A percentile compares a stretch with the other conserved stretches of the same genome.
These are phyloP conservation scores for Stygiomarasmius scandens DNA, from an alignment of 1,284 basidiomycete species.

Conservation along the genomic window DNA sequence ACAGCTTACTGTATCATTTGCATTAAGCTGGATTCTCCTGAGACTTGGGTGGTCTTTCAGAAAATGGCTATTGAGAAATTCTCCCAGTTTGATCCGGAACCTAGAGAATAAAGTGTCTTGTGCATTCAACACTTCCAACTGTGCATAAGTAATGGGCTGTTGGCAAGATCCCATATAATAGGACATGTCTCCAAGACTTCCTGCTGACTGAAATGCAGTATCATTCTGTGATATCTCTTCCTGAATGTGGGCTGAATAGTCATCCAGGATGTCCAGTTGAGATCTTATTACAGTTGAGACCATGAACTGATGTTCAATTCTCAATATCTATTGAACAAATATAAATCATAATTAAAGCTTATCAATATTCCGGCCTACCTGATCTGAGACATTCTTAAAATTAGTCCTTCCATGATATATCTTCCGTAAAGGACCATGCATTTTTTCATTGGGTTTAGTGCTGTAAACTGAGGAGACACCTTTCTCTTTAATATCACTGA, in stretches of 20 bases:
- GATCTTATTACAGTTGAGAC: constrained; percentile 19
- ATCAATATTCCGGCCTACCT: constrained; percentile 10
- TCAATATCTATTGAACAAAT: constrained; percentile 27
- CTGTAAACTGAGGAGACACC: constrained; percentile 21
- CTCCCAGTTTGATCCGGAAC: constrained; percentile 24
- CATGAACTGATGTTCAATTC: constrained; percentile 23
- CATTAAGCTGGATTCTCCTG: constrained; percentile 16
- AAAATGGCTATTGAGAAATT: constrained; percentile 22
- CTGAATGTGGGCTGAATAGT: neutral
- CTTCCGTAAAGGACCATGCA: constrained; percentile 16
- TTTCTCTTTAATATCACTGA: constrained; percentile 25
- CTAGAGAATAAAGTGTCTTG: constrained; percentile 13
- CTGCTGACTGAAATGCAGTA: neutral
- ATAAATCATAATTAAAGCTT: neutral
- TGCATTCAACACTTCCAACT: constrained; percentile 2
- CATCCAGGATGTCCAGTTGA: constrained; percentile 20
- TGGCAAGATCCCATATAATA: neutral
- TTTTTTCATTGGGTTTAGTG: constrained; percentile 27
- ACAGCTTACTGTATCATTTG: constrained; percentile 10
- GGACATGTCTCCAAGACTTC: neutral
- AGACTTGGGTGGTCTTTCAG: constrained; percentile 16
- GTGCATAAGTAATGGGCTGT: constrained; percentile 16
- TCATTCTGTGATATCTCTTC: neutral
- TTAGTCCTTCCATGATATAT: constrained; percentile 14
- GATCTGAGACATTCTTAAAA: constrained; percentile 12